Evolutionary conservation across 2,329 filamentous ascomycete genomes (phyloP).

Genomic region (Trichoderma aggressivum): DNA sequence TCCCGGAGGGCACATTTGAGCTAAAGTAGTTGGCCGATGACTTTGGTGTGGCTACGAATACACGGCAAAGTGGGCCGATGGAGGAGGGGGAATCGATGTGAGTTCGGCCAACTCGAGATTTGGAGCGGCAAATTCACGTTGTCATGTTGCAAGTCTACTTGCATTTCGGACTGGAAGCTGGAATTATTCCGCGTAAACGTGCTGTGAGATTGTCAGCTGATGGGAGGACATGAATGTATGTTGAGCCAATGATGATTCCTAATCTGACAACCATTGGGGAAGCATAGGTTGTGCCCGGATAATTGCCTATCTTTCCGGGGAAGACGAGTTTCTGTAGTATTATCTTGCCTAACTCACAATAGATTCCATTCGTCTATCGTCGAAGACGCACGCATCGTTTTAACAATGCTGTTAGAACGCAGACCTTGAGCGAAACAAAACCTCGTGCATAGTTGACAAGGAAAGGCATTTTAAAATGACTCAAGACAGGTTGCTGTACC

Average conservation of each 20-base stretch:
- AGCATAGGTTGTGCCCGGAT: neutral
- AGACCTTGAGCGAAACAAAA: neutral
- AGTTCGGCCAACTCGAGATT: neutral
- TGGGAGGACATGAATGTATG: neutral
- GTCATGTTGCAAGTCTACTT: neutral
- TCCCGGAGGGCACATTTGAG: neutral
- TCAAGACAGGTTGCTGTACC: neutral
- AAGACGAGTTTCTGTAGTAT: neutral
- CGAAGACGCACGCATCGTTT: neutral
- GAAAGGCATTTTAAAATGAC: neutral
- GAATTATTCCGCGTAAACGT: neutral
- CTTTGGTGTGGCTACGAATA: neutral
- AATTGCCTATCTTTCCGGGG: neutral
- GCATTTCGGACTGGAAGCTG: neutral
- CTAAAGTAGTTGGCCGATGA: conserved; percentile 1
- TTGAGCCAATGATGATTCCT: neutral
- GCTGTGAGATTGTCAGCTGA: neutral
- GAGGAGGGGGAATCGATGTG: neutral
- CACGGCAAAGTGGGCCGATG: neutral
- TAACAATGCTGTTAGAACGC: rapidly evolving
- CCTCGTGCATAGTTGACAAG: neutral
- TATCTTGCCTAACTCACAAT: neutral
- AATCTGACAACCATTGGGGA: neutral
- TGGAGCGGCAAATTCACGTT: neutral
- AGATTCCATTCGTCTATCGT: neutral